Evolutionary conservation across 2,329 filamentous ascomycete genomes (phyloP), one percentile per base, ranked within the genome.

Genomic region (Microsporum audouinii): DNA sequence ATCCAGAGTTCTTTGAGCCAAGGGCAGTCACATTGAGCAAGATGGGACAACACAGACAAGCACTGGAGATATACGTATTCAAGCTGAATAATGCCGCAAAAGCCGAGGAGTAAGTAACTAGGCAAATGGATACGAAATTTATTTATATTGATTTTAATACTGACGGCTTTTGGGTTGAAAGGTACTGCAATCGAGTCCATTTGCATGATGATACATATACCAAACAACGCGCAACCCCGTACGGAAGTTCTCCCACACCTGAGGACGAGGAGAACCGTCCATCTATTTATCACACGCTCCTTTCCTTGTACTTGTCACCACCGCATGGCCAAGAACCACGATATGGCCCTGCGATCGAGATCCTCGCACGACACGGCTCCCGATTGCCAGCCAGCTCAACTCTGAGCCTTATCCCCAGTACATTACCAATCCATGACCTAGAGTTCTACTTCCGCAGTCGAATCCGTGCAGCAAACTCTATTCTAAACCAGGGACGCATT

Each of bases 21-120:
- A 86, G 92, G 63, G 94, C 94, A 5, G 87, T 97, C 51, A 86
- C 97, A 23, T 83, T 97, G 43, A 91, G 89, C 73, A 95, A 94
- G 67, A 96, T 97, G 89, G 90, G 89, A 5, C 88, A 92, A 68
- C 91, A 99, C 76, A 91, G 90, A 71, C 91, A 97, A 74, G 94
- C 94, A 0, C 78, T 99, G n/a, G 88, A 94, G 71, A 96, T 99
- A 59, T 99, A 96, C 71, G 92, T 97, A 33, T 99, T 96, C 76
- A 94, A 92, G 72, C 83, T 99, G 72, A 79, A 88, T 66, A 87
- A 96, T 72, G 92, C 89, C 64, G 78, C 77, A 10, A 97, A 96
- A 74, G 94, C 94, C 36, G 94, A 99, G 81, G 90, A 96, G 87
- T 96, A 77, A 61, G 64, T 57, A 57, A 14, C n/a, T 41, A 33